Percentiles rank a stretch among this genome's conserved stretches.
phyloP scores from a whole-genome alignment of 2,329 filamentous ascomycete genomes.

The Chaetomium globosum region DNA sequence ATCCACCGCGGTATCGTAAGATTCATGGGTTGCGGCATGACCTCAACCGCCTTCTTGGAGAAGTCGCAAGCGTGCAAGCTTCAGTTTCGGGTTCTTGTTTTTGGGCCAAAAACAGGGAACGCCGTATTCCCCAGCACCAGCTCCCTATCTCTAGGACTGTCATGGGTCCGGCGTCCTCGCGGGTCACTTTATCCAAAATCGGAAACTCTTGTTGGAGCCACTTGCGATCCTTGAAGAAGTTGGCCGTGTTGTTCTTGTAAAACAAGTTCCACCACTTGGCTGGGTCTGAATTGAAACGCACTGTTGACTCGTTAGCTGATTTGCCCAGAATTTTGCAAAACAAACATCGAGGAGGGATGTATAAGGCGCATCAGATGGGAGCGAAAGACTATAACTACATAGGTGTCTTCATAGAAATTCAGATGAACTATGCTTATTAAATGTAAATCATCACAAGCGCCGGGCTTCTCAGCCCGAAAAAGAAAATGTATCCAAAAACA shows the following conservation, averaged over 20 bases:
- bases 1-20: conserved; percentile 72
- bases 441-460: conserved; percentile 50
- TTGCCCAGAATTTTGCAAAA: conserved; percentile 14
- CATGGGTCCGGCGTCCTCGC: conserved; percentile 67
- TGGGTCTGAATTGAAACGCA: conserved; percentile 83
- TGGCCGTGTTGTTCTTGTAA: conserved; percentile 95
- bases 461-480: conserved; percentile 13
- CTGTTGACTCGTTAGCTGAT: conserved; percentile 52
- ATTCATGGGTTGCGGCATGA: conserved; percentile 81
- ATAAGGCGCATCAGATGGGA: conserved; percentile 64
- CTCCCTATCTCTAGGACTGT: conserved; percentile 88
- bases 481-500: conserved; percentile 10
- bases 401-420: conserved; percentile 64
- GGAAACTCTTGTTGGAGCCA: conserved; percentile 98
- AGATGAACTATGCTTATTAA: conserved; percentile 77
- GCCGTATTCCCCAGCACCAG: conserved; percentile 96
- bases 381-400: conserved; percentile 67
- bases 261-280: conserved; percentile 98
- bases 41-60: conserved; percentile 89
- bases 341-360: conserved; percentile 21
- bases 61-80: conserved; percentile 96
- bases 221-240: conserved; percentile 99
- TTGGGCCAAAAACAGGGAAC: conserved; percentile 79
- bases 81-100: conserved; percentile 85
- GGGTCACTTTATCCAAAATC: conserved; percentile 74